Evolutionary conservation across 2,329 filamentous ascomycete species (phyloP).

Genomic region (Cordyceps farinosa): DNA sequence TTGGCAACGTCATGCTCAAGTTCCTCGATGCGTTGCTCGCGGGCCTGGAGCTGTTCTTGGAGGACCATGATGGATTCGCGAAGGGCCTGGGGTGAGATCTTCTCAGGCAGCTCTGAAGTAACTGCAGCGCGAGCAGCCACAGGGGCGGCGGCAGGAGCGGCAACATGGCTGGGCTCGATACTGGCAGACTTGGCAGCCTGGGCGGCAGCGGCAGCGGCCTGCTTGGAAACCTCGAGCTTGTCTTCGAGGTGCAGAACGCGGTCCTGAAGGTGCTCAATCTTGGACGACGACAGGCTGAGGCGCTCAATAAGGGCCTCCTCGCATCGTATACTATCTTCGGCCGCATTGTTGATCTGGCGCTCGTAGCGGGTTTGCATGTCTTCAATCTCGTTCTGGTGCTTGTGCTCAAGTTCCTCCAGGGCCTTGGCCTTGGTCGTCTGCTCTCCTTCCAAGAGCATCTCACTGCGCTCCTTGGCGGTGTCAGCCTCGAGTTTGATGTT

Average conservation of each 20-base stretch:
- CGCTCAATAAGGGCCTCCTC: constrained; percentile 79
- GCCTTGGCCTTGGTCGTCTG: constrained; percentile 62
- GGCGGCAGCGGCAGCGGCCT: constrained; percentile 79
- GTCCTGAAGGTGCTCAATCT: constrained; percentile 81
- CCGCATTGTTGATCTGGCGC: constrained; percentile 65
- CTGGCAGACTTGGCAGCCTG: constrained; percentile 65
- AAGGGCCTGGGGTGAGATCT: constrained; percentile 89
- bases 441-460: constrained; percentile 80
- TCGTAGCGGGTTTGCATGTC: constrained; percentile 74
- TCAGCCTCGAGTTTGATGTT: constrained; percentile 75
- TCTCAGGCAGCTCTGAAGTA: constrained; percentile 62
- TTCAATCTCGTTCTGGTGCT: constrained; percentile 66
- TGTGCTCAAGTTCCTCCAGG: constrained; percentile 49
- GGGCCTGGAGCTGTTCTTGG: constrained; percentile 93
- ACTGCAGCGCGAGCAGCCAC: constrained; percentile 41
- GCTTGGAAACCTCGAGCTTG: constrained; percentile 83
- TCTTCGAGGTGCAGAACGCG: constrained; percentile 82
- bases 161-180: constrained; percentile 33
- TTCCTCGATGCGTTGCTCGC: constrained; percentile 83
- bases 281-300: constrained; percentile 76
- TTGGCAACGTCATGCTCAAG: constrained; percentile 69
- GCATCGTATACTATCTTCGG: constrained; percentile 76
- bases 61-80: constrained; percentile 94
- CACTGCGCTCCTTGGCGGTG: constrained; percentile 73
- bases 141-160: constrained; percentile 31